These are phyloP conservation scores for Russula sp. DNA, from an alignment of 768 basidiomycete genomes.

Conservation along the genomic window DNA sequence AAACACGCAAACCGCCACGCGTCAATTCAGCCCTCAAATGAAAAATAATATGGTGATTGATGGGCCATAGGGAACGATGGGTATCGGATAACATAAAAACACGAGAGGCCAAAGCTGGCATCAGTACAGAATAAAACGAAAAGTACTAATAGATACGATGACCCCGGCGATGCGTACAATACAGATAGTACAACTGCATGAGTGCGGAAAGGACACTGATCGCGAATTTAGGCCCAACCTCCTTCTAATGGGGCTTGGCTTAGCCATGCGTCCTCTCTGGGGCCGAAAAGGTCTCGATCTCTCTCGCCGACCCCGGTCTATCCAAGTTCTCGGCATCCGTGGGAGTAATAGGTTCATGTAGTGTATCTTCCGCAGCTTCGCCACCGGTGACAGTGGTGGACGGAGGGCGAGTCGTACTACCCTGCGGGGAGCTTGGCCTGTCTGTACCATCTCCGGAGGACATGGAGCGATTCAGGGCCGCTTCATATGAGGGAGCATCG, in stretches of 20 bases:
- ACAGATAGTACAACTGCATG: slow-evolving; percentile 5
- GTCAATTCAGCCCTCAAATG: neutral
- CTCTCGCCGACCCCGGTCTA: neutral
- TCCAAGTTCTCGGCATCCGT: neutral
- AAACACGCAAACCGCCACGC: too few species aligned
- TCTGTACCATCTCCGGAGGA: slow-evolving; percentile 4
- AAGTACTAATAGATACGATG: neutral
- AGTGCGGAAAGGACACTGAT: neutral
- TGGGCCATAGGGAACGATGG: neutral
- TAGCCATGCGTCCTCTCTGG: neutral
- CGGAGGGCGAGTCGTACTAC: neutral
- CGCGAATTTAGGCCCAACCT: neutral
- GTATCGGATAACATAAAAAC: slow-evolving; percentile 24
- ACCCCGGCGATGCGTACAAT: slow-evolving; percentile 9
- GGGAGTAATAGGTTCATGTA: neutral
- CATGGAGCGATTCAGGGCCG: neutral
- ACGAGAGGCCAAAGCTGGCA: slow-evolving; percentile 52
- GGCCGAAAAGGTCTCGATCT: neutral
- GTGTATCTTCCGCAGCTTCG: neutral
- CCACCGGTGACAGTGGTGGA: neutral
- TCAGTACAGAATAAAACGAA: slow-evolving; percentile 22
- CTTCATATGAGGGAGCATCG: slow-evolving; percentile 9
- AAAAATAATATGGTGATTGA: neutral
- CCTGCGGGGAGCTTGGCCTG: neutral
- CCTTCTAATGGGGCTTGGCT: neutral